Conservation (phyloP, 306 rosid genomes). For the Notholithocarpus densiflorus region DNA sequence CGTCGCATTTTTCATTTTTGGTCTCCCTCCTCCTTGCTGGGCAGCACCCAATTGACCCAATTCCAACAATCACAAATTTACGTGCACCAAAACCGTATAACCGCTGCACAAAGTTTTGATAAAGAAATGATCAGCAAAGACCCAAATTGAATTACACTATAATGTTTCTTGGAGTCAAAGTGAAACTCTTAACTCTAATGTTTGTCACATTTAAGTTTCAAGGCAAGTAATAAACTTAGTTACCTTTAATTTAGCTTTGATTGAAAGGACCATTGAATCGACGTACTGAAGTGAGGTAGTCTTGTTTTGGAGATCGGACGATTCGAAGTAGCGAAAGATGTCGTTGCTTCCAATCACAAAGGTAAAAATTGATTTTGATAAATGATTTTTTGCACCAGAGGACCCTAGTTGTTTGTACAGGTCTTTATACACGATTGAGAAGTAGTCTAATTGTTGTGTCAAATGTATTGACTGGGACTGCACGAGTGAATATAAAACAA, state of each 20-base stretch:
- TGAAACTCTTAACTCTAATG: neutral
- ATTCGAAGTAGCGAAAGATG: conserved; percentile 47
- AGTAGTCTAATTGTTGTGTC: conserved; percentile 50
- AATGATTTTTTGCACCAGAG: conserved; percentile 28
- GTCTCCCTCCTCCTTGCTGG: conserved; percentile 47
- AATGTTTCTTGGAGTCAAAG: neutral
- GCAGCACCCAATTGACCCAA: conserved; percentile 64
- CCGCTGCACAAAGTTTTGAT: conserved; percentile 33
- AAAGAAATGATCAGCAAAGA: neutral
- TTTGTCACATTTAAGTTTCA: neutral
- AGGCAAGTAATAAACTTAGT: neutral
- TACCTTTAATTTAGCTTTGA: conserved; percentile 61
- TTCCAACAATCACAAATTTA: conserved; percentile 56
- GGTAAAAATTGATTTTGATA: conserved; percentile 56
- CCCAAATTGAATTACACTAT: neutral
- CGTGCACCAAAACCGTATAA: conserved; percentile 57
- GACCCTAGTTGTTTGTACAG: conserved; percentile 35
- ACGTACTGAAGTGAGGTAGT: conserved; percentile 43
- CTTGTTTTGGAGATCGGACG: conserved; percentile 29
- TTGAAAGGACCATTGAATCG: conserved; percentile 39
- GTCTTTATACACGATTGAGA: conserved; percentile 27
- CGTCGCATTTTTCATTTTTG: conserved; percentile 37
- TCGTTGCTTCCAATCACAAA: conserved; percentile 78
- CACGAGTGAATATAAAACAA: conserved; percentile 1
- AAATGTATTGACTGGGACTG: conserved; percentile 48